Evolutionary conservation across 106 monocot genomes (phyloP).

Genomic region (Narthecium ossifragum): DNA sequence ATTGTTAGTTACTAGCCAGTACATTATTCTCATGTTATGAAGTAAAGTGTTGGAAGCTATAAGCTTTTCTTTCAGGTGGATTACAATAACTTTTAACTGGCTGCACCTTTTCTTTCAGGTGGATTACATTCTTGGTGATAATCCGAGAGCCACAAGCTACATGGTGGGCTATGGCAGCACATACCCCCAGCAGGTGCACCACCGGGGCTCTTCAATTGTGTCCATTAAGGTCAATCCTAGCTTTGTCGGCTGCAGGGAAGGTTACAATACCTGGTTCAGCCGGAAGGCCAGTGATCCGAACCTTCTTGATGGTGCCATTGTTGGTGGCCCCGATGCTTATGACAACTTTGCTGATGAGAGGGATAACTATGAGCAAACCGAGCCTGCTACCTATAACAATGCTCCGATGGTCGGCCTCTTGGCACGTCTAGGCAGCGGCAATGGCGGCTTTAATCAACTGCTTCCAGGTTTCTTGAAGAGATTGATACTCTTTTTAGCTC

Average conservation of each 20-base stretch:
- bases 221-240: constrained; percentile 66
- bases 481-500: too few species aligned
- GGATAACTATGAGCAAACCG: constrained; percentile 87
- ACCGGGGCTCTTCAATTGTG: constrained; percentile 84
- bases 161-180: constrained; percentile 90
- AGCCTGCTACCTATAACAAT: constrained; percentile 93
- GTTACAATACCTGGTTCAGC: constrained; percentile 67
- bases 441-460: constrained; percentile 38
- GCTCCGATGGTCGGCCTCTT: constrained; percentile 77
- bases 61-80: too few species aligned
- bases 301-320: constrained; percentile 77
- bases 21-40: too few species aligned
- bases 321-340: constrained; percentile 82
- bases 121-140: constrained; percentile 86
- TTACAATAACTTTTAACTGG: neutral
- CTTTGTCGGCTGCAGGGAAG: constrained; percentile 74
- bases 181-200: constrained; percentile 87
- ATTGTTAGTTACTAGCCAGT: too few species aligned
- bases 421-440: constrained; percentile 62
- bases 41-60: too few species aligned
- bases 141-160: constrained; percentile 93
- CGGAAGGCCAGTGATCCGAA: constrained; percentile 70
- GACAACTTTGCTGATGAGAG: constrained; percentile 88
- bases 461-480: too few species aligned
- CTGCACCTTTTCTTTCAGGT: constrained; percentile 27